Conservation (phyloP, 2,329 filamentous ascomycete genomes). For the Xylariaceae sp. region DNA sequence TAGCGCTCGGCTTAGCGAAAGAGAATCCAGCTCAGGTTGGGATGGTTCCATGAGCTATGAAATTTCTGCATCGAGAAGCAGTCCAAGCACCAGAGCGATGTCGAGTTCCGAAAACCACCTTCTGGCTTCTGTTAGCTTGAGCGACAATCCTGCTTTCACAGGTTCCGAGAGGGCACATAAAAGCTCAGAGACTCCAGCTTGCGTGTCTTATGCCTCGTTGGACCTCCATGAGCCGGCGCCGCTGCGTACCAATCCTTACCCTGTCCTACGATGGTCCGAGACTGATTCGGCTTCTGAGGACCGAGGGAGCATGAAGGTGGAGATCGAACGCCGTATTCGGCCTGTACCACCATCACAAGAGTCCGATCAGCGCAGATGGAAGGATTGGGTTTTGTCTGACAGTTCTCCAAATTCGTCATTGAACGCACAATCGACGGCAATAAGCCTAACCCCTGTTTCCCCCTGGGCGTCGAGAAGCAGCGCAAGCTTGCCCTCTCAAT, state of each 20-base stretch:
- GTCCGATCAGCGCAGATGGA: slow-evolving; percentile 23
- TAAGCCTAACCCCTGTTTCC: not conserved
- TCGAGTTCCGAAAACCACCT: no score
- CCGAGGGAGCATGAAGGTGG: slow-evolving; percentile 25
- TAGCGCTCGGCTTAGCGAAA: slow-evolving; percentile 13
- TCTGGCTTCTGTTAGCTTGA: no score
- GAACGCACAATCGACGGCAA: slow-evolving; percentile 2
- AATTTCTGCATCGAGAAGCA: not conserved
- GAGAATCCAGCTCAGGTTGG: slow-evolving; percentile 16
- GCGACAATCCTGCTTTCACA: no score
- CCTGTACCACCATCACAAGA: slow-evolving; percentile 20
- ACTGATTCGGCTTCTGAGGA: slow-evolving; percentile 15
- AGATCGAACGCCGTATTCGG: slow-evolving; percentile 20
- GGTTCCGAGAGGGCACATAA: no score
- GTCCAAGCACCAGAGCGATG: no score
- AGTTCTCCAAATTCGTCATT: slow-evolving; percentile 1
- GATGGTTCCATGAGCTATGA: not conserved
- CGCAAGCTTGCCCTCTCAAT: slow-evolving; percentile 20
- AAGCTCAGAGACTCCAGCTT: slow-evolving; percentile 23
- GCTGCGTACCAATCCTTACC: slow-evolving; percentile 17
- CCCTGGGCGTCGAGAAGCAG: slow-evolving; percentile 7
- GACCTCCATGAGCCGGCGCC: slow-evolving; percentile 25
- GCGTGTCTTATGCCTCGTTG: slow-evolving; percentile 23
- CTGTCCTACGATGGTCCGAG: slow-evolving; percentile 26
- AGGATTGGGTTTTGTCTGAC: slow-evolving; percentile 14